Conservation (phyloP, 2,329 filamentous ascomycete species). For the Rhexocercosporidium sp. region DNA sequence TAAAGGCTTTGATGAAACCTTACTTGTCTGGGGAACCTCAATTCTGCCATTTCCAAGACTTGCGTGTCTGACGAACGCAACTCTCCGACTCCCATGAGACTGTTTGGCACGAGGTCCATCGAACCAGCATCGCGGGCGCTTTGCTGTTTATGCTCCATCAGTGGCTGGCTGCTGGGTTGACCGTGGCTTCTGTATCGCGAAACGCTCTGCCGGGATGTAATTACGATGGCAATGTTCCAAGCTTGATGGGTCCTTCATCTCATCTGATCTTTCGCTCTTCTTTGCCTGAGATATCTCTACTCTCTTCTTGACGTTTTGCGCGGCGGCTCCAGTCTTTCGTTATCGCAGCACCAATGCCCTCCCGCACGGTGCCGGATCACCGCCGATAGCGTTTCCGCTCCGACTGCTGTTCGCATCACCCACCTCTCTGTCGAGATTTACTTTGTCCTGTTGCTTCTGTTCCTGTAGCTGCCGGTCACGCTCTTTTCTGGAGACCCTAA, state of each 20-base stretch:
- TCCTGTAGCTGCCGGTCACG: slow-evolving; percentile 41
- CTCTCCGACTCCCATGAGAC: slow-evolving; percentile 39
- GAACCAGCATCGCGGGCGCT: slow-evolving; percentile 18
- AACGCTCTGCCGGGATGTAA: slow-evolving; percentile 26
- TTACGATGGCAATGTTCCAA: slow-evolving; percentile 20
- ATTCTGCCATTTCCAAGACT: slow-evolving; percentile 19
- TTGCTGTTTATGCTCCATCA: slow-evolving; percentile 16
- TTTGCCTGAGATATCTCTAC: slow-evolving; percentile 20
- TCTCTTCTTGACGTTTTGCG: slow-evolving; percentile 25
- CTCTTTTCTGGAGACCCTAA: slow-evolving; percentile 26
- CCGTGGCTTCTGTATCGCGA: slow-evolving; percentile 25
- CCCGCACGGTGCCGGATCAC: slow-evolving; percentile 33
- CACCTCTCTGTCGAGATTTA: slow-evolving; percentile 18
- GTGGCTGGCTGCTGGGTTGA: slow-evolving; percentile 3
- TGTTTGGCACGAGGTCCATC: slow-evolving; percentile 25
- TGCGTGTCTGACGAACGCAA: slow-evolving; percentile 29
- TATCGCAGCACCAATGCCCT: slow-evolving; percentile 34
- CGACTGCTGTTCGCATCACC: slow-evolving; percentile 16
- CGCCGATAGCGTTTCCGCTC: slow-evolving; percentile 33
- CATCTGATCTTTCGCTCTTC: slow-evolving; percentile 31
- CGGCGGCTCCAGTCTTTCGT: slow-evolving; percentile 28
- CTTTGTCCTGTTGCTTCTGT: slow-evolving; percentile 28
- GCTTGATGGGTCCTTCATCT: slow-evolving; percentile 27
- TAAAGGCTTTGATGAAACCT: slow-evolving; percentile 31
- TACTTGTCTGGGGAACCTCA: slow-evolving; percentile 25